These are phyloP conservation scores for Cutaneotrichosporon cutaneum DNA, from an alignment of 1,284 basidiomycete genomes.

Conservation along the genomic window DNA sequence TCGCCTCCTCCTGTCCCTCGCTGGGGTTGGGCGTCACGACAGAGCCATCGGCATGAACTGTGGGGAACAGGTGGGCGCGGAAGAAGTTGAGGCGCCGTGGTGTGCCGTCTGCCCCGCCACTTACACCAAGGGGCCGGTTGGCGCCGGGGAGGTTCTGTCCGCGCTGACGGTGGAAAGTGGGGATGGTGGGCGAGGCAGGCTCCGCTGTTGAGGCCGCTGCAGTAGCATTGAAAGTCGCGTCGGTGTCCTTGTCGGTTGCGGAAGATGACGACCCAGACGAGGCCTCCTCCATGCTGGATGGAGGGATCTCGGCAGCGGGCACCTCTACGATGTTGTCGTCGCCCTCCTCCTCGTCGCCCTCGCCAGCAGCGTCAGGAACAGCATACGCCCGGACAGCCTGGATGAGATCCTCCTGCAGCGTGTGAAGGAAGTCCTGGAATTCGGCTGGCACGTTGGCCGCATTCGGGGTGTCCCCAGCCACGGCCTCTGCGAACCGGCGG, in stretches of 20 bases:
- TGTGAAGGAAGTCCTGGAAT: slow-evolving; percentile 48
- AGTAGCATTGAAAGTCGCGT: neutral
- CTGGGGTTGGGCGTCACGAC: slow-evolving; percentile 8
- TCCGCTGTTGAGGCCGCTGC: neutral
- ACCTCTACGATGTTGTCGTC: neutral
- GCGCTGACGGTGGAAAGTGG: slow-evolving; percentile 39
- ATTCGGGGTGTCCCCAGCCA: slow-evolving; percentile 22
- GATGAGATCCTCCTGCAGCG: slow-evolving; percentile 45
- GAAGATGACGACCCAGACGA: neutral
- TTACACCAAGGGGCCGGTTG: slow-evolving; percentile 24
- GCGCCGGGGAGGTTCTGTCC: slow-evolving; percentile 34
- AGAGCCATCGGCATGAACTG: slow-evolving; percentile 24
- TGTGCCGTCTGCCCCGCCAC: slow-evolving; percentile 32
- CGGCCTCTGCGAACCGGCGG: slow-evolving; percentile 23
- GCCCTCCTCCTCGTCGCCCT: neutral
- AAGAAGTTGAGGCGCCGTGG: slow-evolving; percentile 51
- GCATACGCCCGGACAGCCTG: slow-evolving; percentile 45
- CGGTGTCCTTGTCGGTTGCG: neutral
- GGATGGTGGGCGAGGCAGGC: slow-evolving; percentile 21
- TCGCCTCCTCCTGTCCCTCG: slow-evolving; percentile 19
- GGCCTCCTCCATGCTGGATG: neutral
- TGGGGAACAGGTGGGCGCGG: slow-evolving; percentile 51
- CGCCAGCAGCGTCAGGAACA: slow-evolving; percentile 20
- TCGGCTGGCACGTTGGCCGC: slow-evolving; percentile 28
- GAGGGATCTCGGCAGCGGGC: neutral